Evolutionary conservation across 768 basidiomycete species (phyloP), one percentile per base, ranked within the genome.

Genomic region (Amanita pallidorosea): DNA sequence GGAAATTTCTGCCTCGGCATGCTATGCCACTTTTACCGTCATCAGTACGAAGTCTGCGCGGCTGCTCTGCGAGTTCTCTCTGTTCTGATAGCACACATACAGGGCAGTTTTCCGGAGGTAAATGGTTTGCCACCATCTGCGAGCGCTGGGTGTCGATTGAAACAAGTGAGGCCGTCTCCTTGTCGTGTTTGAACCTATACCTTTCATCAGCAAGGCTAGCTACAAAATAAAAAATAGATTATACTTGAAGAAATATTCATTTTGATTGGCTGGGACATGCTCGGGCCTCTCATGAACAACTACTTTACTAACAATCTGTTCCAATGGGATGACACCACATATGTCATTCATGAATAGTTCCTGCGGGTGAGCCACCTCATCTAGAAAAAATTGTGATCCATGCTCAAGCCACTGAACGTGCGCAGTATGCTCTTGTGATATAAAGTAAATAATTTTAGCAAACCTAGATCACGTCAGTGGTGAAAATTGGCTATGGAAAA

Each of bases 331-430:
- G 8, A 67, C 56, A 41, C 71, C 72, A 54, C 88, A 90, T 0
- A 72, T 58, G 2, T 79, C 63, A 25, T 73, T 72, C 4, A 85
- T 61, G 59, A 83, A 88, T 0, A 91, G 60, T 55, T 91, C 86
- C 49, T 79, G 80, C 0, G 76, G 67, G 51, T 83, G 65, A 0
- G 74, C 75, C 12, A 88, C 62, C 53, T 87, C 80, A 25, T 72
- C 67, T 23, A 88, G 60, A n/a, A 77, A 60, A 0, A 80, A 83
- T 49, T 76, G 73, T 0, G 77, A 75, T 0, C 79, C 76, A 57
- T 90, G 88, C 48, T 84, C 75, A 25, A 85, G 76, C 86, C 86
- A 91, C 31, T 80, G 85, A 8, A 85, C 64, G 61, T 91, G 88
- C 1, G 76, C 74, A 2, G 52, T 63, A 48, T 71, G 63, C 4